These are phyloP conservation scores for Amanita molliuscula DNA, from an alignment of 768 basidiomycete genomes.

Conservation along the genomic window DNA sequence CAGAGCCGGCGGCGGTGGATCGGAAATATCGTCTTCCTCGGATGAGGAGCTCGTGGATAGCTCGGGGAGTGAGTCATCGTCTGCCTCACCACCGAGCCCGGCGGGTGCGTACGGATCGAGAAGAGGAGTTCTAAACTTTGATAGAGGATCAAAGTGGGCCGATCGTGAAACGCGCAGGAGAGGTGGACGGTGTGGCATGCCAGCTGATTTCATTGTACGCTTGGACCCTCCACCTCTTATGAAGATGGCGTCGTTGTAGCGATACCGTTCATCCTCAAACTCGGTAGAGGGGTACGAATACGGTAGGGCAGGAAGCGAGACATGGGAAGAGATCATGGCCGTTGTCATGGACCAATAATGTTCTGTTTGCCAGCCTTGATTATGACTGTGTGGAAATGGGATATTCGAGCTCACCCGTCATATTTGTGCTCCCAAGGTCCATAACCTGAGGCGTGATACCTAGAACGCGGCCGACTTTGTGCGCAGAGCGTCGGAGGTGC, in stretches of 20 bases:
- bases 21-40: neutral
- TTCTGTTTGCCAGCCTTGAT: neutral
- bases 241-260: neutral
- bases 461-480: conserved; percentile 30
- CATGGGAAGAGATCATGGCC: neutral
- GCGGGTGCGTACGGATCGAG: neutral
- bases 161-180: neutral
- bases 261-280: neutral
- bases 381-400: neutral
- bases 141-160: neutral
- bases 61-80: neutral
- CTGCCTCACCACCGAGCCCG: neutral
- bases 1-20: neutral
- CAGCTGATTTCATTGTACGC: neutral
- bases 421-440: conserved; percentile 13
- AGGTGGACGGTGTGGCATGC: neutral
- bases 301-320: neutral
- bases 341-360: neutral
- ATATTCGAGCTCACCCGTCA: conserved; percentile 1
- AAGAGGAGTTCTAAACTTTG: neutral
- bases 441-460: conserved; percentile 32
- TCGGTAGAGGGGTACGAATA: neutral
- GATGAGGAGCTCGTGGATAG: neutral
- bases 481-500: conserved; percentile 28
- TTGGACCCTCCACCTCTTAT: neutral